Percentiles rank a stretch among this genome's conserved stretches.
Evolutionary conservation across 108 stramenopile species (phyloP).

Genomic region (Poteriospumella lacustris): DNA sequence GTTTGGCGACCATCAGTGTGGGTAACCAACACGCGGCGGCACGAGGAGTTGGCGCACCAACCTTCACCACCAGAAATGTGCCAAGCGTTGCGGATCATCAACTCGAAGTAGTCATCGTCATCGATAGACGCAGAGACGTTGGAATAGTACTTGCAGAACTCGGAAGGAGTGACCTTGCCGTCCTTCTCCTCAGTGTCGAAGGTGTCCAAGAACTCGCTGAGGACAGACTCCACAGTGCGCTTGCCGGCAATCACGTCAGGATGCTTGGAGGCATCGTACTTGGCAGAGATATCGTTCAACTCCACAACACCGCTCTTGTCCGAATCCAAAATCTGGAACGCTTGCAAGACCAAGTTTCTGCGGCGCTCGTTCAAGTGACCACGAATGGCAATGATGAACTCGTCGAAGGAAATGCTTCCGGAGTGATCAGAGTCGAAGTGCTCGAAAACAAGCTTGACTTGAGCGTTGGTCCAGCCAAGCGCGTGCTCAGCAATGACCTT

Average conservation of each 20-base stretch:
- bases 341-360: constrained; percentile 40
- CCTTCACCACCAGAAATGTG: constrained; percentile 52
- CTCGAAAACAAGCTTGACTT: constrained; percentile 16
- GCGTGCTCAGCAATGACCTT: constrained; percentile 15
- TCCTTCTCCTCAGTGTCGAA: constrained; percentile 54
- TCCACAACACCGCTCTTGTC: constrained; percentile 40
- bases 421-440: constrained; percentile 1
- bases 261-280: constrained; percentile 51
- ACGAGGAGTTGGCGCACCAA: constrained; percentile 39
- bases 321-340: constrained; percentile 39
- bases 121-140: constrained; percentile 55
- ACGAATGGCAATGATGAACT: constrained; percentile 41
- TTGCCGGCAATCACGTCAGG: constrained; percentile 52
- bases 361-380: constrained; percentile 50
- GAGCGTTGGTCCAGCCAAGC: constrained; percentile 12
- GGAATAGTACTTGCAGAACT: constrained; percentile 59
- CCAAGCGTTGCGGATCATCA: constrained; percentile 61
- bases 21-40: constrained; percentile 53
- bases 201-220: constrained; percentile 50
- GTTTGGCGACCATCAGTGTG: constrained; percentile 49
- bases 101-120: constrained; percentile 62
- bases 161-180: constrained; percentile 55
- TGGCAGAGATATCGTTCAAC: constrained; percentile 36
- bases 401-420: constrained; percentile 18
- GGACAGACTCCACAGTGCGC: constrained; percentile 41